Percentiles rank a stretch among this genome's conserved stretches.
phyloP scores from a whole-genome alignment of 257 asterid genomes.

The Striga asiatica region DNA sequence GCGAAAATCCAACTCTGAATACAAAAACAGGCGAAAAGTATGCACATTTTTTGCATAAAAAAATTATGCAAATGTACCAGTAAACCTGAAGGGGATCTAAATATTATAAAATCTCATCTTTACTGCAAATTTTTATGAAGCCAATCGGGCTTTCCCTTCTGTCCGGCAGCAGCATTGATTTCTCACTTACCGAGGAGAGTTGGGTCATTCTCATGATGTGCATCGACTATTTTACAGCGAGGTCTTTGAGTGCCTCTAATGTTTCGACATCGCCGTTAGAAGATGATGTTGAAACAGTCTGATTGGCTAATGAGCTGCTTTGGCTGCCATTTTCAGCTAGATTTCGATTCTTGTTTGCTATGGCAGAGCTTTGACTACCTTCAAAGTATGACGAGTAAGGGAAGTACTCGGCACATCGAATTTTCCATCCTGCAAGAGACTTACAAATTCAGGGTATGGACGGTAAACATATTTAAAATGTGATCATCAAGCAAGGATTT shows the following conservation, averaged over 20 bases:
- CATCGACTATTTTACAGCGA: slow-evolving; percentile 35
- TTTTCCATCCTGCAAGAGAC: slow-evolving; percentile 68
- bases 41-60: slow-evolving; percentile 22
- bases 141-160: slow-evolving; percentile 6
- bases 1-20: slow-evolving; percentile 25
- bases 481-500: too few species aligned
- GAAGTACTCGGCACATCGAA: slow-evolving; percentile 64
- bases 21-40: slow-evolving; percentile 14
- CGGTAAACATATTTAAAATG: too few species aligned
- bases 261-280: slow-evolving; percentile 60
- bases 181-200: slow-evolving; percentile 8
- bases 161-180: slow-evolving; percentile 9
- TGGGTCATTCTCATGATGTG: slow-evolving; percentile 3
- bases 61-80: slow-evolving; percentile 23
- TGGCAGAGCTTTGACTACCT: slow-evolving; percentile 65
- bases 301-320: slow-evolving; percentile 21
- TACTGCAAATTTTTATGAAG: slow-evolving; percentile 4
- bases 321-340: slow-evolving; percentile 41
- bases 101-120: background rate
- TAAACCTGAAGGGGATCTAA: slow-evolving; percentile 10
- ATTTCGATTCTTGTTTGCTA: slow-evolving; percentile 24
- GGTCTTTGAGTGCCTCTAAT: slow-evolving; percentile 41
- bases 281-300: background rate
- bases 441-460: slow-evolving; percentile 8
- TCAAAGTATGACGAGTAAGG: slow-evolving; percentile 64